Evolutionary conservation across 75 land plant species (phyloP).

Genomic region (Chamaecyparis obtusa): DNA sequence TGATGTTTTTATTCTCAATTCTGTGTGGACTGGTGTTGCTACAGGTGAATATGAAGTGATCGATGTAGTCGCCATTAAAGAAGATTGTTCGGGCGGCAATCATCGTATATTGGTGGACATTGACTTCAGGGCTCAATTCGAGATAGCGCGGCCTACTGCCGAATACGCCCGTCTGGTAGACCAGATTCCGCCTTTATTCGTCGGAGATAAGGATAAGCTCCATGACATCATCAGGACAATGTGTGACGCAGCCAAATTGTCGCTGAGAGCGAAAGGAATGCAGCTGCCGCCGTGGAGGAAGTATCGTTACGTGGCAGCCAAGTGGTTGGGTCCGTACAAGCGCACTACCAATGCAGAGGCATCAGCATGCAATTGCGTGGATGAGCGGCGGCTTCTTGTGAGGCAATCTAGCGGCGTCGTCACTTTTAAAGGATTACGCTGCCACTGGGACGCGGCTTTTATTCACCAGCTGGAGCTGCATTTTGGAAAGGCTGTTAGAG

Average conservation of each 20-base stretch:
- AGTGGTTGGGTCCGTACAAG: conserved; percentile 47
- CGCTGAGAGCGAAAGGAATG: conserved; percentile 56
- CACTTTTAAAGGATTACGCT: not conserved
- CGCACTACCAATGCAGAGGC: conserved; percentile 14
- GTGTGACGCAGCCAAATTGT: conserved; percentile 50
- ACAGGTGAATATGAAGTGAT: conserved; percentile 55
- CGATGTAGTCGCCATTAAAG: conserved; percentile 25
- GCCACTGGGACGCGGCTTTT: not conserved
- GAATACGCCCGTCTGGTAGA: conserved; percentile 39
- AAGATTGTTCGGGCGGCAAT: not conserved
- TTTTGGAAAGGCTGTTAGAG: too few species aligned
- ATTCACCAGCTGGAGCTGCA: not conserved
- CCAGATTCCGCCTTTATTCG: conserved; percentile 40
- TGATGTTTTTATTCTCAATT: too few species aligned
- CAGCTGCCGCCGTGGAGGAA: conserved; percentile 67
- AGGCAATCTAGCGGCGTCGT: too few species aligned
- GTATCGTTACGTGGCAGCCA: conserved; percentile 56
- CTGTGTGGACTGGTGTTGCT: conserved; percentile 1
- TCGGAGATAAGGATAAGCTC: conserved; percentile 48
- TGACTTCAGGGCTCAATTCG: too few species aligned
- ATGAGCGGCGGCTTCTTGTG: too few species aligned
- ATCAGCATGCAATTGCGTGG: too few species aligned
- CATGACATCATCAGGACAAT: conserved; percentile 36
- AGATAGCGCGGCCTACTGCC: too few species aligned
- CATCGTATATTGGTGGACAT: conserved; percentile 3